Evolutionary conservation across 2,329 filamentous ascomycete genomes (phyloP).

Genomic region (Xylariales sp.): DNA sequence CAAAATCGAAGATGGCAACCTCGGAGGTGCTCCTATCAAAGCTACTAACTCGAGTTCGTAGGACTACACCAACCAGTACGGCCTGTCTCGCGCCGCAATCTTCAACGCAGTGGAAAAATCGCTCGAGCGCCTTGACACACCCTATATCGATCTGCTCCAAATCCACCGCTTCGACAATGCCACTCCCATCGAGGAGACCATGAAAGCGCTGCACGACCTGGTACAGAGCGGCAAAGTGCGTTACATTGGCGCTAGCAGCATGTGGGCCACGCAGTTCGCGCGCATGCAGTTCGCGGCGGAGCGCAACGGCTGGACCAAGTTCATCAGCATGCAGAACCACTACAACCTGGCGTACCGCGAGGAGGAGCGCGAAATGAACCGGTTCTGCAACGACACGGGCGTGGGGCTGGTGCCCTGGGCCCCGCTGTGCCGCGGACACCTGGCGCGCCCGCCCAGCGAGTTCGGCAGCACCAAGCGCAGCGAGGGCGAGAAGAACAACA

Average conservation of each 20-base stretch:
- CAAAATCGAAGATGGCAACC: conserved; percentile 21
- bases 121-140: conserved; percentile 22
- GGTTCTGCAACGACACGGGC: conserved; percentile 35
- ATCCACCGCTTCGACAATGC: conserved; percentile 56
- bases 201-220: conserved; percentile 58
- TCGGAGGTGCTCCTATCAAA: not conserved
- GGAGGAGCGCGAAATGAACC: conserved; percentile 46
- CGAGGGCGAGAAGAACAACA: conserved; percentile 33
- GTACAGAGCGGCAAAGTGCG: conserved; percentile 53
- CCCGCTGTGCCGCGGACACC: conserved; percentile 31
- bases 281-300: conserved; percentile 51
- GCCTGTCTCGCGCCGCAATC: conserved; percentile 30
- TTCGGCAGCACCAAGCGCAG: conserved; percentile 24
- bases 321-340: conserved; percentile 58
- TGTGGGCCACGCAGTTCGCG: conserved; percentile 50
- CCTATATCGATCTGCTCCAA: conserved; percentile 43
- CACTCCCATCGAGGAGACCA: conserved; percentile 55
- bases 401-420: conserved; percentile 36
- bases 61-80: conserved; percentile 9
- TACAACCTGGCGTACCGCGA: conserved; percentile 60
- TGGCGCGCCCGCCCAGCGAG: conserved; percentile 25
- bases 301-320: conserved; percentile 53
- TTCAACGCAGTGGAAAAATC: conserved; percentile 33
- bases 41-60: not conserved
- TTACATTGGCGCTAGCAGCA: conserved; percentile 48